phyloP scores from a whole-genome alignment of 306 rosid species.

The Citrullus amarus region DNA sequence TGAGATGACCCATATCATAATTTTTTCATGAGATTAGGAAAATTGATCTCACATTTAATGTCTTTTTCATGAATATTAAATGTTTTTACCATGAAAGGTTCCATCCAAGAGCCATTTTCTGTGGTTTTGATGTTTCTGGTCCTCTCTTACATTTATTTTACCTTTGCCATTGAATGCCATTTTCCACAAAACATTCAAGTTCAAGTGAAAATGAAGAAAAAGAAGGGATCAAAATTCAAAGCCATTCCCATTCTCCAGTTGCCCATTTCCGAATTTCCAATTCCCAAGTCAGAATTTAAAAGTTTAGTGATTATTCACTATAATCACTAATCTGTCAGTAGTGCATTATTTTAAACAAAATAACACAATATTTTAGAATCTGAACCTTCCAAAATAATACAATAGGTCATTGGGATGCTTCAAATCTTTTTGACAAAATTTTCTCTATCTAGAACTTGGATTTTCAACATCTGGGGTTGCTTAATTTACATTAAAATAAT shows the following conservation, averaged over 20 bases:
- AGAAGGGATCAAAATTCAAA: background rate
- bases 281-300: slow-evolving; percentile 2
- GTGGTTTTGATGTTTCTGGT: background rate
- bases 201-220: background rate
- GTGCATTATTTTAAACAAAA: background rate
- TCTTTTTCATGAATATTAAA: background rate
- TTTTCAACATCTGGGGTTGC: slow-evolving; percentile 13
- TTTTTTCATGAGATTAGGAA: background rate
- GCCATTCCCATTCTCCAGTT: background rate
- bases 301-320: slow-evolving; percentile 9
- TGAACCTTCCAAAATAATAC: slow-evolving; percentile 10
- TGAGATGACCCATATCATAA: background rate
- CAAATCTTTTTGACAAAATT: slow-evolving; percentile 4
- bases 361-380: slow-evolving; percentile 4
- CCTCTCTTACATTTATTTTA: background rate
- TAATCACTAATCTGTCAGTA: slow-evolving; percentile 11
- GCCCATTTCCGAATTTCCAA: background rate
- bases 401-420: slow-evolving; percentile 6
- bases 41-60: background rate
- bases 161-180: slow-evolving; percentile 1
- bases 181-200: background rate
- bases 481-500: slow-evolving; percentile 5
- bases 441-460: background rate
- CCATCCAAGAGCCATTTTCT: background rate
- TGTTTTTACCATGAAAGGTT: background rate